phyloP scores from a whole-genome alignment of 352 stramenopile species.

The Globisporangium carolinianum region DNA sequence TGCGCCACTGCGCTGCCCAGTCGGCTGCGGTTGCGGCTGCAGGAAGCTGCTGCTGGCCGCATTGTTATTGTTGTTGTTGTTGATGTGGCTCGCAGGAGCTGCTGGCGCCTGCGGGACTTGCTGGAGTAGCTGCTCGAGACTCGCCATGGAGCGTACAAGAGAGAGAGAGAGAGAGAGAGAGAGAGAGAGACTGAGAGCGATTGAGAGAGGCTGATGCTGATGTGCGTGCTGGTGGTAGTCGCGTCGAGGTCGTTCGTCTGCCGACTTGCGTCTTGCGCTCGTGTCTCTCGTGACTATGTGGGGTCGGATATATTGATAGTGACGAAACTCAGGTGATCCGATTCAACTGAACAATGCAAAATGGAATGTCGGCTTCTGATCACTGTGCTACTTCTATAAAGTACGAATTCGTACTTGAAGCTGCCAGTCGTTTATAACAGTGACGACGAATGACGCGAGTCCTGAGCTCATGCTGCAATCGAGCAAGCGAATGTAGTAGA shows the following conservation, averaged over 20 bases:
- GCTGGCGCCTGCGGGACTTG: conserved; percentile 1
- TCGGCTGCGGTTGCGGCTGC: not conserved
- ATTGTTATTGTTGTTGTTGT: not conserved
- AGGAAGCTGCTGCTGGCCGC: not conserved
- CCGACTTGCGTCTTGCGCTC: not conserved
- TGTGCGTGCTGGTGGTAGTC: conserved; percentile 2
- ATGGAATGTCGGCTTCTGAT: too few relatives aligned
- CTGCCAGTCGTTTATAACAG: too few relatives aligned
- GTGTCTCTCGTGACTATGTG: conserved; percentile 10
- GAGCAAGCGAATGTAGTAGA: too few relatives aligned
- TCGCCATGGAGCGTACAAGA: conserved; percentile 5
- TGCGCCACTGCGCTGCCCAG: not conserved
- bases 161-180: not conserved
- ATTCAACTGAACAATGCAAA: conserved; percentile 20
- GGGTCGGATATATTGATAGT: not conserved
- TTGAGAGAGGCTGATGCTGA: not conserved
- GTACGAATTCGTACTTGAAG: too few relatives aligned
- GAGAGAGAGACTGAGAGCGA: not conserved
- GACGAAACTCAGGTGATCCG: not conserved
- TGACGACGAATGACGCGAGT: too few relatives aligned
- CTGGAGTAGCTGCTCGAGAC: conserved; percentile 15
- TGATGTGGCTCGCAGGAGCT: not conserved
- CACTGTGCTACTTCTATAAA: too few relatives aligned
- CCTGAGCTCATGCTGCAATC: too few relatives aligned
- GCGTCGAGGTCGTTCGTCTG: conserved; percentile 1